Base-by-base conservation (phyloP, 2,329 filamentous ascomycete genomes). In the Mycocentrospora acerina region DNA sequence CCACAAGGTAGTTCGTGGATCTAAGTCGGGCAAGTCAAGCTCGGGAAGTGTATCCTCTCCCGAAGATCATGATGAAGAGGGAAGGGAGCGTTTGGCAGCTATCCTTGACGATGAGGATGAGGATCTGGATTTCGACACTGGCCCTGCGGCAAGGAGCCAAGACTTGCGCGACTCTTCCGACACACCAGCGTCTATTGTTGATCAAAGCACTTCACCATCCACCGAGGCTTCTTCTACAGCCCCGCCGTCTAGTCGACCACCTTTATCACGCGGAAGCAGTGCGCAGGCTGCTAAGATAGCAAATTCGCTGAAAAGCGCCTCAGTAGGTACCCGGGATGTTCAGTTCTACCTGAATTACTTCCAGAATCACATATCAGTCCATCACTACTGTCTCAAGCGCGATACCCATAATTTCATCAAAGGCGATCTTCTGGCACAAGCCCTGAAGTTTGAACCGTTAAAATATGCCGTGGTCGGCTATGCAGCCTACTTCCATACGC, bases 391-490 rank as follows among this genome's bases (percentile, higher is more conserved):
- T 35, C 72, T 94, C 52, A 82, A 86, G 46, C 77, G 78, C 51
- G 84, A 91, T 57, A 74, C 78, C 9, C 78, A 82, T 30, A 75
- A 83, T 45, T 95, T 96, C 62, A 81, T 96, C 46, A 81, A 80
- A 32, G 78, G 75, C 8, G 82, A 81, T 6, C 77, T 95, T 29
- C 75, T 90, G 14, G 81, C 81, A 27, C 74, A 86, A 37, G 90
- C 91, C 0, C 64, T 90, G 32, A 79, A 79, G 64, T 85, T 90
- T 60, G 86, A 95, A 45, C 82, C 90, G 6, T 73, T 97, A 9
- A 76, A 96, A 4, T 90, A 95, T 62, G 90, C 90, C 1, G 71
- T 96, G 4, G 86, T 90, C 8, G 89, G 86, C 0, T 97, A 96
- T 62, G 79, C 91, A 9, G 88, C 90, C 0, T 97, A 96, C 59